Evolutionary conservation across 208 protist species (phyloP).

Genomic region (Wallacemonas sp.): DNA sequence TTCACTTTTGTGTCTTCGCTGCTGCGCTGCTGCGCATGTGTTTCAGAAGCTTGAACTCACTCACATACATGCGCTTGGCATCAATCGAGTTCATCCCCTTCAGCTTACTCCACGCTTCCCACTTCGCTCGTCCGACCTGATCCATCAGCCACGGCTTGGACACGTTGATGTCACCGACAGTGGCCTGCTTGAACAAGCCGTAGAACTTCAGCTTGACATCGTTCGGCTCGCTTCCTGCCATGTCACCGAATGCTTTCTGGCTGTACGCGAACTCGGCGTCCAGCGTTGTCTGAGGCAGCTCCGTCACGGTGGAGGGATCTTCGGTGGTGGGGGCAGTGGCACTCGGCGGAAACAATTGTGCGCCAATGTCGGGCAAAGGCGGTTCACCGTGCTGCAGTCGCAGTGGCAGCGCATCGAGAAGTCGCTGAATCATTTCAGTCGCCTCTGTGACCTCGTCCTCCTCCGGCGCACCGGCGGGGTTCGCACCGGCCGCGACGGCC

Average conservation of each 20-base stretch:
- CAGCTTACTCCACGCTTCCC: slow-evolving; percentile 87
- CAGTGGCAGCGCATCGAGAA: slow-evolving; percentile 34
- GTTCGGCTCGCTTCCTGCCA: slow-evolving; percentile 40
- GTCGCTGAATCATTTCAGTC: slow-evolving; percentile 20
- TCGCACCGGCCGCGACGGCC: neutral
- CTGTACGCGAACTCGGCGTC: slow-evolving; percentile 58
- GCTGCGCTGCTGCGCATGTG: slow-evolving; percentile 10
- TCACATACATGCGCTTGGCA: slow-evolving; percentile 85
- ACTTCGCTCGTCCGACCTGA: slow-evolving; percentile 83
- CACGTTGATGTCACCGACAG: slow-evolving; percentile 74
- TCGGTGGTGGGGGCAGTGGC: neutral
- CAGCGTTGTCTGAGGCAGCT: slow-evolving; percentile 11
- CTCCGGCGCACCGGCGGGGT: neutral
- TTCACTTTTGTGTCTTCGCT: too few relatives aligned
- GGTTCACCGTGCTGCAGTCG: slow-evolving; percentile 48
- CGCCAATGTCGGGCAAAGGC: slow-evolving; percentile 43
- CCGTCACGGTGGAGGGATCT: slow-evolving; percentile 2
- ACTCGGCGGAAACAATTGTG: slow-evolving; percentile 28
- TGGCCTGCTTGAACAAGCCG: slow-evolving; percentile 87
- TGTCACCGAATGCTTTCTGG: slow-evolving; percentile 46
- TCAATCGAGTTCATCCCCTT: slow-evolving; percentile 81
- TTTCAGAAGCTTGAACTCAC: slow-evolving; percentile 50
- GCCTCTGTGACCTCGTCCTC: slow-evolving; percentile 26
- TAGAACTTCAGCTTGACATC: slow-evolving; percentile 88
- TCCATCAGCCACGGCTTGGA: slow-evolving; percentile 79